These are phyloP conservation scores for Tagetes erecta DNA, from an alignment of 129 eudicot genomes.

Conservation along the genomic window DNA sequence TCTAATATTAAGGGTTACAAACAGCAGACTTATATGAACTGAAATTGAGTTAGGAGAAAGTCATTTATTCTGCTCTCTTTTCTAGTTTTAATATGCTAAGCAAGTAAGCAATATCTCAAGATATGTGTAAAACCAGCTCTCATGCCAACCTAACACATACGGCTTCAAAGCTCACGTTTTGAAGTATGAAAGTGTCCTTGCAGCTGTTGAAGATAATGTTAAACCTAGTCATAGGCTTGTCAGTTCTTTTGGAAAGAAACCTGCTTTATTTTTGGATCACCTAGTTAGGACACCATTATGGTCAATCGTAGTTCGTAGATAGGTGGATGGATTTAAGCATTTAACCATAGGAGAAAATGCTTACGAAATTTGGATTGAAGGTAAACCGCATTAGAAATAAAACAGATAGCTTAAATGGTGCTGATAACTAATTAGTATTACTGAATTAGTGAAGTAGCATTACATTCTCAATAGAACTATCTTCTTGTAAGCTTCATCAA, in stretches of 20 bases:
- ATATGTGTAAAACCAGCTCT: not conserved
- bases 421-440: not conserved
- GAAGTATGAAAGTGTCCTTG: conserved; percentile 14
- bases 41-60: not conserved
- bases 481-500: not conserved
- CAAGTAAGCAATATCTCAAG: not conserved
- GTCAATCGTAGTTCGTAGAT: not conserved
- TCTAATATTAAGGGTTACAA: conserved; percentile 15
- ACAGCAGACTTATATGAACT: not conserved
- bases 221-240: not conserved
- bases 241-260: not conserved
- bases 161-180: not conserved
- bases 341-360: too few relatives aligned
- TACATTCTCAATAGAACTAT: not conserved
- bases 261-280: conserved; percentile 4
- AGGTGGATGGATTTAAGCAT: not conserved
- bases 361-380: not conserved
- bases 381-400: conserved; percentile 9
- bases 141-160: conserved; percentile 1
- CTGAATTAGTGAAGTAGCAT: not conserved
- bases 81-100: conserved; percentile 1
- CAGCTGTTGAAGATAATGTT: not conserved
- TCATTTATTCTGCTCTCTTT: conserved; percentile 3
- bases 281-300: conserved; percentile 1
- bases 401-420: not conserved